Evolutionary conservation across 495 filamentous ascomycete species (phyloP).

Genomic region (Trichoderma gamsii): DNA sequence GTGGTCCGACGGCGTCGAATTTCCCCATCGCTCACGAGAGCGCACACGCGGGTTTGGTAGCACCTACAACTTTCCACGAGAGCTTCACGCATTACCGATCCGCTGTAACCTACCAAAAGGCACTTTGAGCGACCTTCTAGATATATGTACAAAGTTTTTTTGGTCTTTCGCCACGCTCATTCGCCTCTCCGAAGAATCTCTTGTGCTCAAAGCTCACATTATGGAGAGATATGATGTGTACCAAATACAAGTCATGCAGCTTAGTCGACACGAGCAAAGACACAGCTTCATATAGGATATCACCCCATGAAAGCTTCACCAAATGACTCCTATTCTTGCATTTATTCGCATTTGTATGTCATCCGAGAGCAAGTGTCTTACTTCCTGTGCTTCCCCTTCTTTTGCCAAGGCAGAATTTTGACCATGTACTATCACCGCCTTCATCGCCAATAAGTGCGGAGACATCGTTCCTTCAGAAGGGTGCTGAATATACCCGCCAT

Average conservation of each 20-base stretch:
- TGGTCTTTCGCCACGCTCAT: not conserved
- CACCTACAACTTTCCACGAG: conserved; percentile 1
- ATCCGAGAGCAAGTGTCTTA: not conserved
- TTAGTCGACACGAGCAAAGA: not conserved
- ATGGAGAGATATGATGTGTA: not conserved
- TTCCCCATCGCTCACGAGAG: not conserved
- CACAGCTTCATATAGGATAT: not conserved
- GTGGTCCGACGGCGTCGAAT: conserved; percentile 9
- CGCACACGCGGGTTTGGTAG: not conserved
- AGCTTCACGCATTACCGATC: not conserved
- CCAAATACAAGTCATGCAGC: not conserved
- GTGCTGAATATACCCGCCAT: not conserved
- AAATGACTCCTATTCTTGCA: not conserved
- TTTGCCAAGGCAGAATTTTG: not conserved
- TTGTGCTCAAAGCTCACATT: not conserved
- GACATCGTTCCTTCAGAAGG: not conserved
- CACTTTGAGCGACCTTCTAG: not conserved
- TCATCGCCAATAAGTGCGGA: not conserved
- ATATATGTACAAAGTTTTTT: not conserved
- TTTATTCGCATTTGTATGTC: not conserved
- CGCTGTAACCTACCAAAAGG: not conserved
- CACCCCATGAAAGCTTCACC: not conserved
- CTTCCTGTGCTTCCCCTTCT: not conserved
- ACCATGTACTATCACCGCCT: not conserved
- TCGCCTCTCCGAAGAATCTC: not conserved